These are phyloP conservation scores for Pleurostoma richardsiae DNA, from an alignment of 2,329 filamentous ascomycete species.

Conservation along the genomic window DNA sequence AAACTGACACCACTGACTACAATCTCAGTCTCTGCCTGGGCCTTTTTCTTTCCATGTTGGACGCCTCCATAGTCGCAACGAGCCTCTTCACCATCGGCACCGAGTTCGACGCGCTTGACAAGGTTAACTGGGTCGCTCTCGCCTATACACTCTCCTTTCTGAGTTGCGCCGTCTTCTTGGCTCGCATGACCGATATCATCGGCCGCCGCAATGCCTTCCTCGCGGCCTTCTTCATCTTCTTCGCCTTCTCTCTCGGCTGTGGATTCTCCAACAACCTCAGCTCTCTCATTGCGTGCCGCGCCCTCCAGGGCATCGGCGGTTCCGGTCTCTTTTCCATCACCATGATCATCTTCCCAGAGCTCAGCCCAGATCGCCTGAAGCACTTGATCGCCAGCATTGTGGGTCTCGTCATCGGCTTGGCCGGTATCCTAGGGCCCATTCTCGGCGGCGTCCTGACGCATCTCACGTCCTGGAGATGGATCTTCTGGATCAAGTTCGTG, in stretches of 20 bases:
- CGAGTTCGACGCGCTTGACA: conserved; percentile 40
- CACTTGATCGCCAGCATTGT: conserved; percentile 41
- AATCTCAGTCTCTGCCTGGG: conserved; percentile 39
- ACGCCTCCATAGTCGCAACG: conserved; percentile 56
- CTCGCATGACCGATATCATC: conserved; percentile 49
- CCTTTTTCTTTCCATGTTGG: conserved; percentile 53
- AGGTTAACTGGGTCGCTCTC: conserved; percentile 50
- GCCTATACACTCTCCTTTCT: conserved; percentile 53
- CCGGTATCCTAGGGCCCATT: conserved; percentile 46
- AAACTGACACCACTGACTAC: background rate
- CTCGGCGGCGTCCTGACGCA: conserved; percentile 45
- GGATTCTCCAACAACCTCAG: conserved; percentile 36
- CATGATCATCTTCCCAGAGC: conserved; percentile 49
- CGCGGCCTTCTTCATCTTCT: conserved; percentile 45
- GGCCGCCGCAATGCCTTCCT: conserved; percentile 48
- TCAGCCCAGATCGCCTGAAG: conserved; percentile 33
- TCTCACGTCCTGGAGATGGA: conserved; percentile 46
- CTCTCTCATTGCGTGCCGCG: conserved; percentile 44
- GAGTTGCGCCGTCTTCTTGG: conserved; percentile 49
- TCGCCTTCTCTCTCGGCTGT: conserved; percentile 51
- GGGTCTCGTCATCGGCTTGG: conserved; percentile 40
- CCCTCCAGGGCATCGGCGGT: conserved; percentile 46
- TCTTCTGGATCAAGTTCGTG: conserved; percentile 56
- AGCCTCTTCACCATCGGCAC: conserved; percentile 49
- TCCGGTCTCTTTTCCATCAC: conserved; percentile 48